phyloP scores from a whole-genome alignment of 1,284 basidiomycete species.

The Cryptococcus sp. region DNA sequence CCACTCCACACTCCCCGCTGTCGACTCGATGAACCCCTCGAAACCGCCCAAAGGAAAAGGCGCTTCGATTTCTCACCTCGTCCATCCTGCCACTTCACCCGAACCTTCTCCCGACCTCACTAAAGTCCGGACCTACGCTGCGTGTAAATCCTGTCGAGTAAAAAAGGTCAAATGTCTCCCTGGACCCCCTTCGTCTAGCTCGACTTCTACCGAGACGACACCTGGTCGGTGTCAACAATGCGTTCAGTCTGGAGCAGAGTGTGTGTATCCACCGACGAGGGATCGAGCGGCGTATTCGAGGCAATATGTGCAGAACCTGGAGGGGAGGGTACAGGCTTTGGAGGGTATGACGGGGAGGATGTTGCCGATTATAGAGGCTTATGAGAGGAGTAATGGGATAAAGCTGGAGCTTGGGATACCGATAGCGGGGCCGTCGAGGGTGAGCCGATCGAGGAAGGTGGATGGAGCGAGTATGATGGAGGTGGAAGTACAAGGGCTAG shows the following conservation, averaged over 20 bases:
- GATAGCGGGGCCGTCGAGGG: neutral
- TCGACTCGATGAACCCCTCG: too few relatives aligned
- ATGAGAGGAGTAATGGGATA: conserved; percentile 20
- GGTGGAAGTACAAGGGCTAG: neutral
- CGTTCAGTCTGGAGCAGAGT: conserved; percentile 30
- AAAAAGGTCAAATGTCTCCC: conserved; percentile 45
- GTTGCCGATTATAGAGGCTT: conserved; percentile 33
- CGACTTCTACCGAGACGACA: neutral
- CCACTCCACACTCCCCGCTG: too few relatives aligned
- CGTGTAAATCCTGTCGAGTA: conserved; percentile 36
- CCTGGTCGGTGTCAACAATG: conserved; percentile 40
- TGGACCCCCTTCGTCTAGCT: conserved; percentile 14
- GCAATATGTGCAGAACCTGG: conserved; percentile 44
- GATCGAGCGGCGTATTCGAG: conserved; percentile 43
- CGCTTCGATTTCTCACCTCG: neutral
- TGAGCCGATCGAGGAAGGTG: too few relatives aligned
- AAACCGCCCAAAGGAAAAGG: neutral
- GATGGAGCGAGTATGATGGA: too few relatives aligned
- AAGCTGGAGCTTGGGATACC: neutral
- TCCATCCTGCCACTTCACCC: neutral
- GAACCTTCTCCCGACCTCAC: conserved; percentile 16
- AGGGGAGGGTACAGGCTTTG: conserved; percentile 40
- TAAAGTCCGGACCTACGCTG: conserved; percentile 39
- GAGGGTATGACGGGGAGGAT: conserved; percentile 33
- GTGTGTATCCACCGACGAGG: conserved; percentile 41